Evolutionary conservation across 2,329 filamentous ascomycete species (phyloP).

Genomic region (Ophiocordyceps camponoti-leonardi): DNA sequence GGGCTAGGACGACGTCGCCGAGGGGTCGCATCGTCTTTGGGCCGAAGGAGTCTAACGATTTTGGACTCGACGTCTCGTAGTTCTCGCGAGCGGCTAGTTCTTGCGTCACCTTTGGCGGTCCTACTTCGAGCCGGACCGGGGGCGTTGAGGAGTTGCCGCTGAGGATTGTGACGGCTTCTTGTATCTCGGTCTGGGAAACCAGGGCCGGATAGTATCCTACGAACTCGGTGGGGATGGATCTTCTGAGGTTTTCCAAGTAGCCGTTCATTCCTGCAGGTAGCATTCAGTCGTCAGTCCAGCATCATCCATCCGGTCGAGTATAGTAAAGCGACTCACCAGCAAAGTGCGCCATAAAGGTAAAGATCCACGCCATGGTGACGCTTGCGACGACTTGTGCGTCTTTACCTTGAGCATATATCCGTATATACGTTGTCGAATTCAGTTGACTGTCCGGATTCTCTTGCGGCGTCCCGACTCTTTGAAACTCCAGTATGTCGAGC

Average conservation of each 20-base stretch:
- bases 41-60: slow-evolving; percentile 4
- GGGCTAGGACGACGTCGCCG: slow-evolving; percentile 12
- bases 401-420: slow-evolving; percentile 23
- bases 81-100: slow-evolving; percentile 5
- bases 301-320: background rate
- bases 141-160: background rate
- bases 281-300: background rate
- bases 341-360: slow-evolving; percentile 24
- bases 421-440: slow-evolving; percentile 24
- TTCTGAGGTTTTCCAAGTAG: slow-evolving; percentile 22
- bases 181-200: slow-evolving; percentile 12
- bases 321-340: slow-evolving; percentile 2
- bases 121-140: slow-evolving; percentile 4
- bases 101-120: slow-evolving; percentile 5
- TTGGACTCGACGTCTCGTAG: slow-evolving; percentile 7
- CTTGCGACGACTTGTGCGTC: slow-evolving; percentile 9
- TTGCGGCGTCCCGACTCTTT: slow-evolving; percentile 13
- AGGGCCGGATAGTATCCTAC: slow-evolving; percentile 8
- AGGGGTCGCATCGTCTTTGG: slow-evolving; percentile 8
- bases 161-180: slow-evolving; percentile 11
- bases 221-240: slow-evolving; percentile 11
- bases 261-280: slow-evolving; percentile 18
- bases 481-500: slow-evolving; percentile 34
- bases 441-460: slow-evolving; percentile 21
- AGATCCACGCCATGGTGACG: slow-evolving; percentile 13